Conservation (phyloP, 2,329 filamentous ascomycete species). For the Cladosporium cucumerinum region DNA sequence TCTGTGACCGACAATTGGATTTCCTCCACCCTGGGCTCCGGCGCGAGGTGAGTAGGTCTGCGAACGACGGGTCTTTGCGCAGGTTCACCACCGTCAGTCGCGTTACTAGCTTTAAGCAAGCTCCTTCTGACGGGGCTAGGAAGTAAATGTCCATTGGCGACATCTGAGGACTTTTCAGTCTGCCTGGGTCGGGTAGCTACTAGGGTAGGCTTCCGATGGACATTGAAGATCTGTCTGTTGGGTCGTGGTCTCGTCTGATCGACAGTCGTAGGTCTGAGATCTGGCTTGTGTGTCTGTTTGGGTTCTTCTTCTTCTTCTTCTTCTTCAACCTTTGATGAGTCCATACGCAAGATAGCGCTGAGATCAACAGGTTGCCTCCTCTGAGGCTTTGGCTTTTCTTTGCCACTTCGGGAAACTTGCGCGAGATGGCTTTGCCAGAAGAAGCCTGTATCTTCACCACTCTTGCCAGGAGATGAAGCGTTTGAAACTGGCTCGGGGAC, state of each 20-base stretch:
- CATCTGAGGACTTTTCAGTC: background rate
- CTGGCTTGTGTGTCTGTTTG: background rate
- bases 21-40: constrained; percentile 17
- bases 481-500: background rate
- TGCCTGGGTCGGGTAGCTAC: background rate
- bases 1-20: constrained; percentile 12
- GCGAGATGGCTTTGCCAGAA: constrained; percentile 32
- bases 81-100: background rate
- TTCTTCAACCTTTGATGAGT: constrained; percentile 9
- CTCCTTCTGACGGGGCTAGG: constrained; percentile 28
- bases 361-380: background rate
- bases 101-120: constrained; percentile 25
- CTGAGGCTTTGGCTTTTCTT: constrained; percentile 17
- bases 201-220: background rate
- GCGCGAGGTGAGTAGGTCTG: background rate
- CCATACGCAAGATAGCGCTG: constrained; percentile 12
- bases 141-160: constrained; percentile 16
- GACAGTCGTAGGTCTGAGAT: background rate
- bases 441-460: constrained; percentile 27
- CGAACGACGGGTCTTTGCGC: background rate
- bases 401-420: constrained; percentile 23
- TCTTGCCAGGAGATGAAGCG: constrained; percentile 3
- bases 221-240: background rate
- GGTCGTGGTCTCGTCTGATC: background rate
- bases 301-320: background rate